Base-by-base conservation (phyloP, 768 basidiomycete species). In the Scleroderma citrinum region DNA sequence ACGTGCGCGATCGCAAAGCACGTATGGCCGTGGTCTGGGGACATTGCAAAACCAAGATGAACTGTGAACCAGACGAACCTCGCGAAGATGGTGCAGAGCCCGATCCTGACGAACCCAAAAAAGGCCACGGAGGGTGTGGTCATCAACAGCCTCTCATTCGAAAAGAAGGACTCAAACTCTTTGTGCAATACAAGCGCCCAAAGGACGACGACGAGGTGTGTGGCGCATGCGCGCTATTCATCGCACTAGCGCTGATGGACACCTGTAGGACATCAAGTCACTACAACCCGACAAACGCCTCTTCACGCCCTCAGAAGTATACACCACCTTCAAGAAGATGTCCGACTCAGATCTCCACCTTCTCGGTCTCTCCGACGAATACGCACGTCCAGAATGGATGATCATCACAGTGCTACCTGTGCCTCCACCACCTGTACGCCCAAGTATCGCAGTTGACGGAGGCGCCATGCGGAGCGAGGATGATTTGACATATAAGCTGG, bases 301-400 rank as follows among this genome's bases (percentile, higher is more conserved):
- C 8, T 82, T 95, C 56, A 83, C 87, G 0, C 87, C 93, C 2
- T 82, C 82, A 5, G 92, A 95, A 59, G 88, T 89, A n/a, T 89
- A 93, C 68, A 87, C 86, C 37, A 83, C 90, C n/a, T 82, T 98
- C 67, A 90, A 91, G 71, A 97, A 97, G 78, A 92, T 98, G 71
- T 81, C 91, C 7, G 83, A 92, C 52, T 77, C 82, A 12, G 95
- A 98, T 63, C 77, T 98, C 14, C 79, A 84, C 54, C 75, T 93
- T 23, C 81, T 98, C 56, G 96, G 96, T 32, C 81, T 98, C 10
- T 94, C 89, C 23, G 90, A 93, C 50, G 90, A 92, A 63, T 98
- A 96, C 63, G 95, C 96, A 7, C 82, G 94, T 36, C 96, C 96
- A 2, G 92, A 97, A 61, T 99, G 96, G 96, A 98, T 99, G 96